Evolutionary conservation across 2,329 filamentous ascomycete species (phyloP), one percentile per base, ranked within the genome.

Genomic region (Epichloe baconii): DNA sequence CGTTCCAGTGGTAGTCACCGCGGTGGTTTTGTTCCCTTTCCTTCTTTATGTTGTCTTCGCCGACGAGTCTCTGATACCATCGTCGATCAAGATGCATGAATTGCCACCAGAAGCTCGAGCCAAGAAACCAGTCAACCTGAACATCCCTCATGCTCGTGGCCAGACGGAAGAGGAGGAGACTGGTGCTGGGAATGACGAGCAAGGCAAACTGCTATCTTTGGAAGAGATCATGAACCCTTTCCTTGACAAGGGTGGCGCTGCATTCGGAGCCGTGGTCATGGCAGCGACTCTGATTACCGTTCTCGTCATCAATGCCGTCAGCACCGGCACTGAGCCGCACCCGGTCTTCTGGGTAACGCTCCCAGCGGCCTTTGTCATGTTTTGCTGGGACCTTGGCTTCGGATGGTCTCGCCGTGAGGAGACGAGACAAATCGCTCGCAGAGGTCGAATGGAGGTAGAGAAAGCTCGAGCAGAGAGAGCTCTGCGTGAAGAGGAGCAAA

Each of bases 201-300:
- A 78, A 52, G 71, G 66, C 3, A 76, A 83, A 55, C 64, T 77
- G 0, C 66, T 83, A 0, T 80, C 80, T 0, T 73, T 88, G 0
- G 82, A 85, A 55, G 83, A 88, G 59, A 85, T 88, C 58, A 78
- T 88, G 76, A 86, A 88, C 55, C 85, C 85, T 0, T 88, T 83
- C 52, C 64, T 88, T 0, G 84, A 88, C 60, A 84, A 79, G 55
- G 68, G 71, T 3, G 79, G 83, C 8, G 85, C 85, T 0, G 68
- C 70, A 0, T 82, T 86, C 51, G 83, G 83, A 1, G 79, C 74
- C 0, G 55, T 79, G 5, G 70, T 88, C 51, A 87, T 88, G 82
- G 74, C 80, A 2, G 72, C 71, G 0, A 85, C 83, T 0, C 72
- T 88, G 26, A 68, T 86, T 52, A 81, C 82, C 0, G 69, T 88